Evolutionary conservation across 2,329 filamentous ascomycete species (phyloP).

Genomic region (Proliferodiscus dingleyae): DNA sequence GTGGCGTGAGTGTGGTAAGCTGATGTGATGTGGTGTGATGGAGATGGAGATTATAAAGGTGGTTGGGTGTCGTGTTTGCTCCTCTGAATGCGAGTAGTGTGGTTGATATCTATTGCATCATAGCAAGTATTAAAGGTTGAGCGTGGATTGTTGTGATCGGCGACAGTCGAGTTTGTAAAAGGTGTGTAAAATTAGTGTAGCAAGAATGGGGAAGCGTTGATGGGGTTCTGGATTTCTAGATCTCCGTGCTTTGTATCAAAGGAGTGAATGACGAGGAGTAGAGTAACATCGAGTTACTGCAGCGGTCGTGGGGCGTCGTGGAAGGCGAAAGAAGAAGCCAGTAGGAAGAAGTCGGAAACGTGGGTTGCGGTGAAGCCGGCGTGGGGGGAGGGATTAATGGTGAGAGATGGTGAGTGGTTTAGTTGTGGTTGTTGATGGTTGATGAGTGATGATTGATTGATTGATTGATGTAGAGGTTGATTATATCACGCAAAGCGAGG

Average conservation of each 20-base stretch:
- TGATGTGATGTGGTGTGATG: constrained; percentile 5
- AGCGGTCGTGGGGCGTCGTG: neutral
- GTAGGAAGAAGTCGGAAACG: too few relatives aligned
- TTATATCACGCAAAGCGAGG: too few relatives aligned
- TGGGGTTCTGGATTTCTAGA: constrained; percentile 13
- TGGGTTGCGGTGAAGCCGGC: neutral
- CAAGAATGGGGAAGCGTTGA: neutral
- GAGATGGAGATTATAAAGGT: neutral
- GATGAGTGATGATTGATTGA: too few relatives aligned
- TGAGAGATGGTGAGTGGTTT: neutral
- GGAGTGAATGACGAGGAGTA: constrained; percentile 1
- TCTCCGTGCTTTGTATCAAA: too few relatives aligned
- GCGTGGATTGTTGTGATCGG: neutral
- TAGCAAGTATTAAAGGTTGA: constrained; percentile 3
- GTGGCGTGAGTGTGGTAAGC: constrained; percentile 11
- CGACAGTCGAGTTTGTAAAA: neutral
- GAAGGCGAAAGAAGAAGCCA: constrained; percentile 3
- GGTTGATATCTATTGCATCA: constrained; percentile 25
- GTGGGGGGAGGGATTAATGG: neutral
- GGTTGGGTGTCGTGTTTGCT: constrained; percentile 12
- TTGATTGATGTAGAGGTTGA: too few relatives aligned
- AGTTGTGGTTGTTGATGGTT: too few relatives aligned
- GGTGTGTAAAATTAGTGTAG: neutral
- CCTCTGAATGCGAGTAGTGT: too few relatives aligned
- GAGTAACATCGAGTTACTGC: neutral